These are phyloP conservation scores for Botrytis tulipae DNA, from an alignment of 2,329 filamentous ascomycete species.

Conservation along the genomic window DNA sequence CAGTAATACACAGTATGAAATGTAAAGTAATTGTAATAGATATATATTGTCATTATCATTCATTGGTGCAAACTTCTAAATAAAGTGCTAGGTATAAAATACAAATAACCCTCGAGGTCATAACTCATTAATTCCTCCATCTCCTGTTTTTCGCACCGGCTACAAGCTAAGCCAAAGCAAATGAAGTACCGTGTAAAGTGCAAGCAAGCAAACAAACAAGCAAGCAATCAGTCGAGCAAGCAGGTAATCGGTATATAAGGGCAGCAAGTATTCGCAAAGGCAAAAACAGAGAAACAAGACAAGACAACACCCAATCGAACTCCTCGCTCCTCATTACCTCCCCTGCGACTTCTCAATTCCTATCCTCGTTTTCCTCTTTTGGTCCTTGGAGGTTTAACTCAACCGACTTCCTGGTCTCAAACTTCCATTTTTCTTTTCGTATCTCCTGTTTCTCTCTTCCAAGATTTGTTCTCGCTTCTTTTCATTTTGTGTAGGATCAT, in stretches of 20 bases:
- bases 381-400: neutral
- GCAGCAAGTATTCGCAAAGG: neutral
- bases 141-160: neutral
- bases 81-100: neutral
- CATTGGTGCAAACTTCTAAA: neutral
- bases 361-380: neutral
- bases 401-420: neutral
- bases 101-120: neutral
- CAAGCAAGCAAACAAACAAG: neutral
- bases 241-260: neutral
- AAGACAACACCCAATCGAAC: neutral
- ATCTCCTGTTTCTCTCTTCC: slow-evolving; percentile 8
- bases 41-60: slow-evolving; percentile 10
- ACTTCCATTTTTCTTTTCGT: slow-evolving; percentile 10
- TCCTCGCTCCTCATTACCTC: neutral
- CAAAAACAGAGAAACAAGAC: neutral
- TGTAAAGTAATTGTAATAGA: neutral
- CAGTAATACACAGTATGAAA: neutral
- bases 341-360: neutral
- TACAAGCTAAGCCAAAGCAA: neutral
- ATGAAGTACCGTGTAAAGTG: neutral
- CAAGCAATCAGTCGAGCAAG: no score
- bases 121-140: slow-evolving; percentile 3
- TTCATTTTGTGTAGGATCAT: slow-evolving; percentile 20
- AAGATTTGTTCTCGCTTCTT: slow-evolving; percentile 8